A percentile compares a stretch with the other conserved stretches of the same genome.
These are phyloP conservation scores for Globisporangium uncinulatum DNA, from an alignment of 352 stramenopile species.

Conservation along the genomic window DNA sequence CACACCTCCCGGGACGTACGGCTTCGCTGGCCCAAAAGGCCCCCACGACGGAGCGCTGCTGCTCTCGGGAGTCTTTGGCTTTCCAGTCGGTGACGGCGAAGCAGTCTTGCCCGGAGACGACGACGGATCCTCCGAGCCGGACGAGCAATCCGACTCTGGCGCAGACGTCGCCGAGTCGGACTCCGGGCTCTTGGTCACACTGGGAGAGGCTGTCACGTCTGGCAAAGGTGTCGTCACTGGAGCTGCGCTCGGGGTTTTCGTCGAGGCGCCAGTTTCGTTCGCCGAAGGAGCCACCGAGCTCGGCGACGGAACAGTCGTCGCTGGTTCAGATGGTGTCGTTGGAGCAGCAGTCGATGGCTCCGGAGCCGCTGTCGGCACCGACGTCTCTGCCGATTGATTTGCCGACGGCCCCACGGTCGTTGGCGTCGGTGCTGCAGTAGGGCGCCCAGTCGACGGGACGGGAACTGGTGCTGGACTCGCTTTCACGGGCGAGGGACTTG, in stretches of 20 bases:
- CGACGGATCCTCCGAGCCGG: not conserved
- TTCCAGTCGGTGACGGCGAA: not conserved
- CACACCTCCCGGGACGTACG: conserved; percentile 25
- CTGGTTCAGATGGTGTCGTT: not conserved
- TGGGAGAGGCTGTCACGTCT: not conserved
- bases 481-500: conserved; percentile 13
- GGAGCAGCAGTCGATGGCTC: not conserved
- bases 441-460: not conserved
- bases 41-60: not conserved
- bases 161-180: not conserved
- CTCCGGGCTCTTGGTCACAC: not conserved
- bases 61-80: not conserved
- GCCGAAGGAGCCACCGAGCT: not conserved
- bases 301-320: no score
- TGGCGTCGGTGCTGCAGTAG: not conserved
- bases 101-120: not conserved
- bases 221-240: not conserved
- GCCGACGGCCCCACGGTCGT: not conserved
- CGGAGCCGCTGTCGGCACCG: no score
- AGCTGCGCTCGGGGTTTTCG: not conserved
- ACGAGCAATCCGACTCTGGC: not conserved
- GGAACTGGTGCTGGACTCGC: conserved; percentile 5
- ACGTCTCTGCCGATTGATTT: no score
- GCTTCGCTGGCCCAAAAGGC: not conserved
- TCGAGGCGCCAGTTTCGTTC: not conserved